These are phyloP conservation scores for Pseudohalonectria lignicola DNA, from an alignment of 2,329 filamentous ascomycete species.

Conservation along the genomic window DNA sequence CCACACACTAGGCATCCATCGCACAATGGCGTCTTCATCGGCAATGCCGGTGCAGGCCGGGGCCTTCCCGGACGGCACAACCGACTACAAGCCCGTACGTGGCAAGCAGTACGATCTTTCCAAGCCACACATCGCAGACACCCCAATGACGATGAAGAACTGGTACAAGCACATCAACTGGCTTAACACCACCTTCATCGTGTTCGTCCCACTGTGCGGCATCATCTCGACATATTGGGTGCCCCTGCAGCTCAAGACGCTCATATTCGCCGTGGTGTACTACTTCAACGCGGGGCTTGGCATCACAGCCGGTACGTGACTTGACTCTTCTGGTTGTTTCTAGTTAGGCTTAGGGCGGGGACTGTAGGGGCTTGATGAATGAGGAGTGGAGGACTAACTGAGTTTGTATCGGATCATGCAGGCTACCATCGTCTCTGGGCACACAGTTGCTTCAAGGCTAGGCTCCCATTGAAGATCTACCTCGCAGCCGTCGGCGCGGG, in stretches of 20 bases:
- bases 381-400: background rate
- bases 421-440: slow-evolving; percentile 80
- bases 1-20: no score
- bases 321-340: no score
- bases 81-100: slow-evolving; percentile 41
- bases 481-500: slow-evolving; percentile 72
- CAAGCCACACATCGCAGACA: slow-evolving; percentile 81
- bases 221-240: slow-evolving; percentile 69
- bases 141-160: slow-evolving; percentile 68
- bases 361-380: no score
- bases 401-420: slow-evolving; percentile 8
- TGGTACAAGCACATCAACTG: slow-evolving; percentile 93
- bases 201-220: slow-evolving; percentile 65
- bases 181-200: slow-evolving; percentile 76
- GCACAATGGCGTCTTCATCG: slow-evolving; percentile 26
- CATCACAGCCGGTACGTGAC: slow-evolving; percentile 58
- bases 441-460: slow-evolving; percentile 73
- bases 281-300: slow-evolving; percentile 79
- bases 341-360: no score
- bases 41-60: slow-evolving; percentile 23
- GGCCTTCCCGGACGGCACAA: slow-evolving; percentile 39
- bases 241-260: slow-evolving; percentile 60
- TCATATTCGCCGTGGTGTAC: slow-evolving; percentile 62
- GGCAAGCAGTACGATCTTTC: slow-evolving; percentile 36
- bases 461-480: slow-evolving; percentile 66